These are phyloP conservation scores for Euphorbia peplus DNA, from an alignment of 345 rosid species.

Conservation along the genomic window DNA sequence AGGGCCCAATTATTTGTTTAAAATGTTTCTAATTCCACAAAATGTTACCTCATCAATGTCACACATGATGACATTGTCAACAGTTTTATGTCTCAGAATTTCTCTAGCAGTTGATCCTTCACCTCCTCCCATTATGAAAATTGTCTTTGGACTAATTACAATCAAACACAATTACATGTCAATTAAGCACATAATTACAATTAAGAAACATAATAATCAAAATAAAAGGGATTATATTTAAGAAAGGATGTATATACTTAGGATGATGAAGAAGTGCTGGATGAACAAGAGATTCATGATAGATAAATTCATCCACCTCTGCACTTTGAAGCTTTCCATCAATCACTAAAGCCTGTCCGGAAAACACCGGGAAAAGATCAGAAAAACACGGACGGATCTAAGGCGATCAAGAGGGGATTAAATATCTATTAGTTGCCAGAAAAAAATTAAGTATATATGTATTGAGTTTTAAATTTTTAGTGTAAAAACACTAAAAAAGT, in stretches of 20 bases:
- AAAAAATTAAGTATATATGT: too few species aligned
- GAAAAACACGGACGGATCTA: too few species aligned
- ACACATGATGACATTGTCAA: constrained; percentile 54
- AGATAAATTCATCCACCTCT: constrained; percentile 66
- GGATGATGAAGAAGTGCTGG: constrained; percentile 57
- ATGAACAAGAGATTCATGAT: constrained; percentile 65
- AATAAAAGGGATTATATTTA: constrained; percentile 7
- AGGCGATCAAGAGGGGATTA: too few species aligned
- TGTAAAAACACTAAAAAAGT: too few species aligned
- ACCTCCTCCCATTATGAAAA: constrained; percentile 72
- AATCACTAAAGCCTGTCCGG: constrained; percentile 46
- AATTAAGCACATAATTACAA: too few species aligned
- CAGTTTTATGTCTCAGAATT: constrained; percentile 44
- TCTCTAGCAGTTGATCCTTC: constrained; percentile 73
- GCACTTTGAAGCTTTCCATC: constrained; percentile 80
- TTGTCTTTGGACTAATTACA: constrained; percentile 39
- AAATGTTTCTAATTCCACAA: too few species aligned
- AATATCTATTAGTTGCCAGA: too few species aligned
- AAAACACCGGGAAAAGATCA: neutral
- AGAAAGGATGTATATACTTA: constrained; percentile 30
- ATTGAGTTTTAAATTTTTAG: too few species aligned
- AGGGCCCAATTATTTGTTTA: too few species aligned
- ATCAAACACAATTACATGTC: too few species aligned
- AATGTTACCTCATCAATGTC: constrained; percentile 57
- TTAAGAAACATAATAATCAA: neutral